Conservation (phyloP, 768 basidiomycete species). For the Roridomyces roridus region DNA sequence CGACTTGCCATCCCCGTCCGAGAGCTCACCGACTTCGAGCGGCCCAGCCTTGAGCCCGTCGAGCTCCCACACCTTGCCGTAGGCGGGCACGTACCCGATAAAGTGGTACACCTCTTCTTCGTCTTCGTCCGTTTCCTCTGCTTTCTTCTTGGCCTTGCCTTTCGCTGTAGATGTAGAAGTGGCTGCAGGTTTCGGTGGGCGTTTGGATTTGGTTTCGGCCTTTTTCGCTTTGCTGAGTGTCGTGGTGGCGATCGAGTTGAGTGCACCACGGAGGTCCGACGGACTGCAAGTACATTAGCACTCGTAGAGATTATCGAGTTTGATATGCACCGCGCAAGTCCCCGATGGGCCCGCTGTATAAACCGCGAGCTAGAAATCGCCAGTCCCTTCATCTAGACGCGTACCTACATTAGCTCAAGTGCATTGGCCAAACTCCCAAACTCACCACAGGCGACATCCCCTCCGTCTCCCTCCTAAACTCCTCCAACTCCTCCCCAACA, state of each 20-base stretch:
- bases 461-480: conserved; percentile 56
- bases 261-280: conserved; percentile 60
- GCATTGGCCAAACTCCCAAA: not conserved
- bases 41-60: conserved; percentile 69
- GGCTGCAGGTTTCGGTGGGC: conserved; percentile 31
- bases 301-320: not conserved
- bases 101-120: conserved; percentile 64
- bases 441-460: conserved; percentile 64
- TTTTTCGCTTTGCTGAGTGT: conserved; percentile 51
- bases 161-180: conserved; percentile 9
- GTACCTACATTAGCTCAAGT: too few relatives aligned
- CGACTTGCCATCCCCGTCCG: conserved; percentile 21
- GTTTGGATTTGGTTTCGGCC: conserved; percentile 44
- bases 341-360: conserved; percentile 63
- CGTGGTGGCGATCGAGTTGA: conserved; percentile 50
- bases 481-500: conserved; percentile 49
- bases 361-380: conserved; percentile 62
- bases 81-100: conserved; percentile 67
- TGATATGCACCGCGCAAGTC: conserved; percentile 59
- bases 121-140: conserved; percentile 34
- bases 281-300: conserved; percentile 44
- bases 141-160: conserved; percentile 27
- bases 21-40: conserved; percentile 67
- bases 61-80: conserved; percentile 75
- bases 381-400: conserved; percentile 64